Conservation (phyloP, 2,329 filamentous ascomycete genomes). For the Aspergillus awamori region DNA sequence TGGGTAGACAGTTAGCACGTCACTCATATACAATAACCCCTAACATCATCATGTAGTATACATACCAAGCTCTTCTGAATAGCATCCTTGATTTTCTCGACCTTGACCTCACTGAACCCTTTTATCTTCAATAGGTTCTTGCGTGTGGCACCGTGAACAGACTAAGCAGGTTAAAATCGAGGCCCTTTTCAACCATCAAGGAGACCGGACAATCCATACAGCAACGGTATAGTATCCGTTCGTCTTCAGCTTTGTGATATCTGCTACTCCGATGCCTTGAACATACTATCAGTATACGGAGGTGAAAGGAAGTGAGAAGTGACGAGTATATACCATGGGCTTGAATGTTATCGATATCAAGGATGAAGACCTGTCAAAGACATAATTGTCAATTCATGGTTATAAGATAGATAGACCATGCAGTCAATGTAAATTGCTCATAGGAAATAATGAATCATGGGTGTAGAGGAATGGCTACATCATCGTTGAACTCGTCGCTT, state of each 20-base stretch:
- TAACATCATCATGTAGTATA: not conserved
- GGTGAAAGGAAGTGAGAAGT: not conserved
- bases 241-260: conserved; percentile 67
- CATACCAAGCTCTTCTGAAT: conserved; percentile 62
- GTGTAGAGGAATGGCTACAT: conserved; percentile 40
- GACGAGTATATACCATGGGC: conserved; percentile 55
- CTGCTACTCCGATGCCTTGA: conserved; percentile 63
- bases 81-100: conserved; percentile 71
- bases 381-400: not conserved
- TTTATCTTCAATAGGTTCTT: conserved; percentile 67
- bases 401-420: not conserved
- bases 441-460: not conserved
- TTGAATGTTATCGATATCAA: conserved; percentile 69
- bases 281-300: not conserved
- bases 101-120: conserved; percentile 70
- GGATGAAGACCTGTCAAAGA: conserved; percentile 56
- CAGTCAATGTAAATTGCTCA: not conserved
- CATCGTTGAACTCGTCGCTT: conserved; percentile 56
- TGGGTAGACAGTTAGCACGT: not conserved
- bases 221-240: conserved; percentile 67
- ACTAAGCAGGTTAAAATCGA: conserved; percentile 42
- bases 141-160: conserved; percentile 62
- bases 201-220: conserved; percentile 40
- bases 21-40: not conserved
- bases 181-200: conserved; percentile 18